These are phyloP conservation scores for Globisporangium uncinulatum DNA, from an alignment of 352 stramenopile species.

Conservation along the genomic window DNA sequence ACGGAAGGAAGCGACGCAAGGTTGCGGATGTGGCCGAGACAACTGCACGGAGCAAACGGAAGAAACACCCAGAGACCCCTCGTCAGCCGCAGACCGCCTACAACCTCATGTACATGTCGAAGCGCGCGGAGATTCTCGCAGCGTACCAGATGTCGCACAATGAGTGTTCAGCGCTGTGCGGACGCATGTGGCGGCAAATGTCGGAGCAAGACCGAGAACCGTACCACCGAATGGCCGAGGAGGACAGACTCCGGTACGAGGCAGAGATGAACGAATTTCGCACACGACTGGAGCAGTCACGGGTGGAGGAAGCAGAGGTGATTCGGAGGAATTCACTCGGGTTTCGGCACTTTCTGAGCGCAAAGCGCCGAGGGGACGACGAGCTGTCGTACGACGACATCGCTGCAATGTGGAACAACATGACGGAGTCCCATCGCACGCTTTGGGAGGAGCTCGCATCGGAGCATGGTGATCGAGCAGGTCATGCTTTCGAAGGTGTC, in stretches of 20 bases:
- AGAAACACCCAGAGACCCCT: slow-evolving; percentile 21
- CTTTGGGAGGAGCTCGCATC: slow-evolving; percentile 31
- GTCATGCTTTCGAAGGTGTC: background rate
- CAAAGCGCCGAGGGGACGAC: slow-evolving; percentile 23
- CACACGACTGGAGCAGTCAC: slow-evolving; percentile 9
- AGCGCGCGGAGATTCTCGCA: slow-evolving; percentile 41
- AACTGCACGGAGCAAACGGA: slow-evolving; percentile 8
- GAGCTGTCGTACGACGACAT: slow-evolving; percentile 21
- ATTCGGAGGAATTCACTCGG: slow-evolving; percentile 16
- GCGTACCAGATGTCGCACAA: slow-evolving; percentile 64
- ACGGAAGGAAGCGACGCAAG: slow-evolving; percentile 14
- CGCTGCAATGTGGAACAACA: slow-evolving; percentile 24
- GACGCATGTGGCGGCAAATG: slow-evolving; percentile 58
- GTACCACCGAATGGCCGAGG: slow-evolving; percentile 46
- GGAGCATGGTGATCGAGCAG: slow-evolving; percentile 10
- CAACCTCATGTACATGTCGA: slow-evolving; percentile 62
- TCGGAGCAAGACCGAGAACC: slow-evolving; percentile 33
- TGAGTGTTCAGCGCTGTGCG: slow-evolving; percentile 53
- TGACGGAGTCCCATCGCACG: slow-evolving; percentile 29
- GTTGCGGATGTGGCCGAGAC: background rate
- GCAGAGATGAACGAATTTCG: slow-evolving; percentile 26
- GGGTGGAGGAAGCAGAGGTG: slow-evolving; percentile 11
- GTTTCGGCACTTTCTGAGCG: slow-evolving; percentile 30
- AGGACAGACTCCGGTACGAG: slow-evolving; percentile 48
- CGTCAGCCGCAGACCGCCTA: slow-evolving; percentile 41